Base-by-base conservation (phyloP, 495 filamentous ascomycete species). In the Xylaria flabelliformis region DNA sequence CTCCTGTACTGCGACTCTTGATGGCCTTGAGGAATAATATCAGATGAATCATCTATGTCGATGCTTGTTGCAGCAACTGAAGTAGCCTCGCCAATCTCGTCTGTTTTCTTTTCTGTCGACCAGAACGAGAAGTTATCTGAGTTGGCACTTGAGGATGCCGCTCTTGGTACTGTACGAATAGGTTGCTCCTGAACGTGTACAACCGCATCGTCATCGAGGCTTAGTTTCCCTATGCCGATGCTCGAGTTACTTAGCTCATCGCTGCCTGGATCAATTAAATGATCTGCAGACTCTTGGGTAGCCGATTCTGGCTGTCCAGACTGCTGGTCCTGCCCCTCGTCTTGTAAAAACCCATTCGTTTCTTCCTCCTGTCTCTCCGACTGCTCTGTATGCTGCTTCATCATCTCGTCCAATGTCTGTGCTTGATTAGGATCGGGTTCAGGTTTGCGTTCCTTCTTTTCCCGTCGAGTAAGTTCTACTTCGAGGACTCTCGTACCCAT, bases 401-500 rank as follows among this genome's bases (percentile, higher is more conserved):
- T 78, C 73, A 74, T 78, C 72, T 77, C 69, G 39, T 78, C 75
- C 32, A 78, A 32, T 12, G 77, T 78, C 75, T 75, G 73, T 4
- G 75, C 42, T n/a, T 70, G 65, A n/a, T 64, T 74, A 3, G 69
- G 73, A 44, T 75, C 75, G 4, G 78, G 77, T 55, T 75, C 72
- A 10, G 77, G 77, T 66, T 79, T 83, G 69, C 73, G 69, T 70
- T 80, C 76, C 62, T 80, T 79, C 75, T 78, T 81, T 72, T 84
- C 82, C 70, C 78, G 79, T 46, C 82, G 77, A 2, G 75, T 78
- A 21, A 84, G 51, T 64, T 82, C 82, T 3, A 84, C 79, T 55
- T 84, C 81, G 19, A 83, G 64, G 4, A 79, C 76, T 41, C 72
- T 74, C 12, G 73, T 76, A 50, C 76, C 79, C 73, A 74, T 75